These are phyloP conservation scores for Leccinum rimulosum DNA, from an alignment of 768 basidiomycete genomes.

Conservation along the genomic window DNA sequence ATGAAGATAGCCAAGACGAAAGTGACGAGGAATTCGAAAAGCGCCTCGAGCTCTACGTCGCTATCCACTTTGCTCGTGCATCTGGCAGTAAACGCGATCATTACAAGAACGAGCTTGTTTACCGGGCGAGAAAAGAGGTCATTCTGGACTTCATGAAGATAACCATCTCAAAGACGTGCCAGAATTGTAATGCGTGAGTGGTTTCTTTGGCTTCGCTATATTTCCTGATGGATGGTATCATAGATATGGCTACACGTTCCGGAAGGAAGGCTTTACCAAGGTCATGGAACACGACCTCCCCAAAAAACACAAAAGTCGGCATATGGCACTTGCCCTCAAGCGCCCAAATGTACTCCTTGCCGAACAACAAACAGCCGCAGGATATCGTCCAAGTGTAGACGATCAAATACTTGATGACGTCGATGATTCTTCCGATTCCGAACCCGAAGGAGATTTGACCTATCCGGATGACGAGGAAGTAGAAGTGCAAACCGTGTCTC, in stretches of 20 bases:
- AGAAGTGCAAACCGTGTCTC: slow-evolving; percentile 31
- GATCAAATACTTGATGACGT: slow-evolving; percentile 36
- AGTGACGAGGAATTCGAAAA: slow-evolving; percentile 57
- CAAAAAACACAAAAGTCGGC: slow-evolving; percentile 66
- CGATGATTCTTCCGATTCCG: slow-evolving; percentile 51
- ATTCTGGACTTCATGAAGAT: slow-evolving; percentile 79
- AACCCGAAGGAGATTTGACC: slow-evolving; percentile 45
- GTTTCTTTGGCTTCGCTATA: slow-evolving; percentile 3
- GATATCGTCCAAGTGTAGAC: slow-evolving; percentile 25
- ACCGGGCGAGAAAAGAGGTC: slow-evolving; percentile 78
- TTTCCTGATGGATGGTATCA: slow-evolving; percentile 1
- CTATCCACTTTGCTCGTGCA: slow-evolving; percentile 41
- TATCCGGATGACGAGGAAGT: slow-evolving; percentile 52
- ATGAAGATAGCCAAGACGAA: slow-evolving; percentile 51
- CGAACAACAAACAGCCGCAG: slow-evolving; percentile 34
- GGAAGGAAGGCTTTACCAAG: slow-evolving; percentile 93
- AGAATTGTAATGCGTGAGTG: slow-evolving; percentile 85
- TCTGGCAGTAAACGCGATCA: slow-evolving; percentile 67
- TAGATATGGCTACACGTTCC: slow-evolving; percentile 81
- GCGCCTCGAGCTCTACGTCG: slow-evolving; percentile 66
- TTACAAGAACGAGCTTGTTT: slow-evolving; percentile 88
- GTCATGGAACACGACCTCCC: slow-evolving; percentile 92
- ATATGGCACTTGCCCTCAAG: slow-evolving; percentile 49
- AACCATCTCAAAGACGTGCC: slow-evolving; percentile 69
- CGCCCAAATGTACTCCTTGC: slow-evolving; percentile 76